A percentile compares a stretch with the other conserved stretches of the same genome.
These are phyloP conservation scores for Trebouxia sp. DNA, from an alignment of 139 green algal genomes.

Conservation along the genomic window DNA sequence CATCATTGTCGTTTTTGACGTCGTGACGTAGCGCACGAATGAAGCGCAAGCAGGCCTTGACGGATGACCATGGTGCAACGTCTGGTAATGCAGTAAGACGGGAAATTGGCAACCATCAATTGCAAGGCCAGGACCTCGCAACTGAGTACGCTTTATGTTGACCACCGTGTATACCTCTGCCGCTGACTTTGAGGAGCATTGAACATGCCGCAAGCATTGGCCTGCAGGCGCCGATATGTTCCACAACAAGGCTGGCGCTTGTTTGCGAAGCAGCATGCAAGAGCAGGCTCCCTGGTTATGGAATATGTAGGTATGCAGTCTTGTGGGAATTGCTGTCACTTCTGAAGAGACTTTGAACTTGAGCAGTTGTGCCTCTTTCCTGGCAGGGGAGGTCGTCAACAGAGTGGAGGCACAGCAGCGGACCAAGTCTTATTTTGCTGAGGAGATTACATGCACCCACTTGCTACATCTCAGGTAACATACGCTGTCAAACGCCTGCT, in stretches of 20 bases:
- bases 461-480: slow-evolving; percentile 6
- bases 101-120: background rate
- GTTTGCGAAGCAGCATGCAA: slow-evolving; percentile 4
- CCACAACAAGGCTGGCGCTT: background rate
- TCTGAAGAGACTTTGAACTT: no score
- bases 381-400: background rate
- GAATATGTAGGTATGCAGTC: background rate
- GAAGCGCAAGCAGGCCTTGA: background rate
- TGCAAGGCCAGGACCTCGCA: background rate
- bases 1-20: background rate
- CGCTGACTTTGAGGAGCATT: no score
- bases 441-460: background rate
- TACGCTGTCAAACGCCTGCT: no score
- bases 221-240: background rate
- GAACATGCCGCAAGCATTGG: background rate
- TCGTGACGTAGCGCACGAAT: background rate
- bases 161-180: no score
- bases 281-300: background rate
- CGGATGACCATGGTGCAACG: background rate
- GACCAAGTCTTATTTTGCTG: background rate
- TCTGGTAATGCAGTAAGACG: no score
- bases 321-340: no score
- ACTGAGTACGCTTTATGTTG: background rate
- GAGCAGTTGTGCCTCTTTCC: background rate
- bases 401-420: slow-evolving; percentile 8